Percentiles rank a stretch among this genome's conserved stretches.
Conservation (phyloP, 768 basidiomycete species). For the Xanthoconium stramineum region DNA sequence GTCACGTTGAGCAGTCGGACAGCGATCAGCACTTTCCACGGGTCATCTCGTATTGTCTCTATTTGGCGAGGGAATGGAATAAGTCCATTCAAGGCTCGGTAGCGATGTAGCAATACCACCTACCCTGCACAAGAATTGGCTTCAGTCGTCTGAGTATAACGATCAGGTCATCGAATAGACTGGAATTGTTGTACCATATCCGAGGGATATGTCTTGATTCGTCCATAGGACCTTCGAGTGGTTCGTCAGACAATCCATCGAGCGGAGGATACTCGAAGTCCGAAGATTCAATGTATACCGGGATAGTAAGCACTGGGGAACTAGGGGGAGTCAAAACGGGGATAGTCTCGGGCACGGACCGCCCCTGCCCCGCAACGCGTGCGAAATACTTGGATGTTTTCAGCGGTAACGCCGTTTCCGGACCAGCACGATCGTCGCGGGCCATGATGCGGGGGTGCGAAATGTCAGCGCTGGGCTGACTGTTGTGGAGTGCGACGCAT, state of each 20-base stretch:
- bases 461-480: not conserved
- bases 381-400: constrained; percentile 25
- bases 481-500: not conserved
- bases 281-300: constrained; percentile 5
- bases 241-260: not conserved
- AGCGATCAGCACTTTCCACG: constrained; percentile 70
- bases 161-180: constrained; percentile 22
- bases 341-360: not conserved
- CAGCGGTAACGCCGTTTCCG: not conserved
- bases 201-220: not conserved
- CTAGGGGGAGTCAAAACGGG: not conserved
- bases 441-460: not conserved
- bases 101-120: not conserved
- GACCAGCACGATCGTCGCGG: not conserved
- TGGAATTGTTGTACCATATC: not conserved
- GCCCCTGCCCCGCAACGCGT: not conserved
- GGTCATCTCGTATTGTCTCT: constrained; percentile 54
- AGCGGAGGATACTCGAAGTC: not conserved
- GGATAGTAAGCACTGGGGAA: constrained; percentile 4
- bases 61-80: not conserved
- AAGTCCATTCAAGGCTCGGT: not conserved
- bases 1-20: constrained; percentile 72
- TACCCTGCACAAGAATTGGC: constrained; percentile 32
- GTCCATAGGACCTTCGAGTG: not conserved
- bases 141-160: constrained; percentile 28